These are phyloP conservation scores for Syzygium oleosum DNA, from an alignment of 345 rosid genomes.

Conservation along the genomic window DNA sequence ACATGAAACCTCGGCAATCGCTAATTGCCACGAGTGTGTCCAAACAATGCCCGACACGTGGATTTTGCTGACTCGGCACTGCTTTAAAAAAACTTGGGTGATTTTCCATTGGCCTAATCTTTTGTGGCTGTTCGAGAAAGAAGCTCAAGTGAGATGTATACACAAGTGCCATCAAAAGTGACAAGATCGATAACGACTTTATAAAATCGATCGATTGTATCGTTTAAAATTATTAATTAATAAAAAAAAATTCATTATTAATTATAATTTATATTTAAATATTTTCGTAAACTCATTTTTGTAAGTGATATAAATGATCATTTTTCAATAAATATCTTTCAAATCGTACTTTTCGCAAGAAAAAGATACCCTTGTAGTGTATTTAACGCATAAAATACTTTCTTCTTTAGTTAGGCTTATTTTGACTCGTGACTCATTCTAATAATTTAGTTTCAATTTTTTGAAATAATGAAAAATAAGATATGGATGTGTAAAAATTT, in stretches of 20 bases:
- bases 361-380: fast-evolving
- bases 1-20: neutral
- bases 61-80: fast-evolving
- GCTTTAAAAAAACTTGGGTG: neutral
- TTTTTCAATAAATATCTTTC: no score
- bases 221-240: neutral
- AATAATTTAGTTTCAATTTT: neutral
- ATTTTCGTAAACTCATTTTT: neutral
- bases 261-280: neutral
- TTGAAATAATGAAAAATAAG: neutral
- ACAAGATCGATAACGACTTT: no score
- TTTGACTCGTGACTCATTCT: neutral
- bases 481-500: neutral
- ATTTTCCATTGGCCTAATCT: neutral
- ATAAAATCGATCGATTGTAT: neutral
- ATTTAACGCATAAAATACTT: fast-evolving
- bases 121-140: neutral
- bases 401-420: neutral
- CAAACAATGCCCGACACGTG: neutral
- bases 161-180: no score
- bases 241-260: fast-evolving
- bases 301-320: fast-evolving
- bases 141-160: neutral
- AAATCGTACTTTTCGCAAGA: neutral
- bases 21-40: neutral